Base-by-base conservation (phyloP, 768 basidiomycete genomes). In the Harrya chromipes region DNA sequence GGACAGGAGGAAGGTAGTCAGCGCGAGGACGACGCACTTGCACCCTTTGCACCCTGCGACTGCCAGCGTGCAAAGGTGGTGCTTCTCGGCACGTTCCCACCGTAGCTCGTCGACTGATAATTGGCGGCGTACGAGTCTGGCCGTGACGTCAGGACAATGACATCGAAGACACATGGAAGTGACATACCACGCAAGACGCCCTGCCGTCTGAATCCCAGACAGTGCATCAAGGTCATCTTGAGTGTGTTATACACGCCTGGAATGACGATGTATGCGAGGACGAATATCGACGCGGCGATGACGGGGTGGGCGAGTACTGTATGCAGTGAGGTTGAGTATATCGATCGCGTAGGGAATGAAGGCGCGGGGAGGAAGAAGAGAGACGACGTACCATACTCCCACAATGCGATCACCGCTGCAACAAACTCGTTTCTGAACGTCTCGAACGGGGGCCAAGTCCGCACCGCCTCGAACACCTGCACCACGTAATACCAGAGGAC, bases 381-480 rank as follows among this genome's bases (percentile, higher is more conserved):
- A 7, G 13, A 16, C 8, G 19, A 60, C 59, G 42, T 0, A 62
- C 62, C 53, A 12, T 59, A 59, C 5, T 51, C 40, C 38, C 10
- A 19, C 45, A 56, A 19, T 33, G 12, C 46, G 16, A 52, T 46
- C 27, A 62, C 21, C 37, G 51, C 53, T 0, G 49, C 47, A 1
- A 21, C 27, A 4, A 62, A 37, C 14, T 47, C 59, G 43, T 51
- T 48, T 12, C 62, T 51, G 19, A 62, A 62, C 23, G 47, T 12
- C 23, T 64, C 60, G 24, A 63, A 59, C 4, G 62, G 62, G 0
- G 63, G 62, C 17, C 40, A 62, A 0, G 56, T 52, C 59, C 62
- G 65, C 0, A 36, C 47, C 11, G n/a, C 29, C 52, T 12, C 45
- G 20, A 40, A 65, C 1, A 29, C 50, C 3, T 51, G 23, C 37